Evolutionary conservation across 1,284 basidiomycete genomes (phyloP).

Genomic region (Omphalotus olearius): DNA sequence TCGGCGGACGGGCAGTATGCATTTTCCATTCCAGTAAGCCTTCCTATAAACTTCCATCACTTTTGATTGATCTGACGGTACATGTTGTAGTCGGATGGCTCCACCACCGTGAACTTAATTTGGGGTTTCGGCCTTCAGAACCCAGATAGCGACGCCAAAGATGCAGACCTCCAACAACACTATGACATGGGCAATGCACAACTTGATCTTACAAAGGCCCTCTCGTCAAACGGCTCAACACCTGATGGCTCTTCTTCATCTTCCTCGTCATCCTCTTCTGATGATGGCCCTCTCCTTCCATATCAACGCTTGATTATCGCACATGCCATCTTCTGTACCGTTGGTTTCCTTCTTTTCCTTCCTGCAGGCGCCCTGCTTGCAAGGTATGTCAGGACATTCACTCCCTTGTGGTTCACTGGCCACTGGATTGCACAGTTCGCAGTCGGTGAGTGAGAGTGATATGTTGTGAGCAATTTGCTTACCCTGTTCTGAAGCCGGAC

Average conservation of each 20-base stretch:
- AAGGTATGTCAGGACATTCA: constrained; percentile 52
- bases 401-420: constrained; percentile 49
- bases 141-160: constrained; percentile 31
- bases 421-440: constrained; percentile 48
- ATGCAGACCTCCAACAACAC: constrained; percentile 41
- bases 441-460: constrained; percentile 27
- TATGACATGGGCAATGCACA: constrained; percentile 29
- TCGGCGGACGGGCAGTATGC: constrained; percentile 35
- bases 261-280: background rate
- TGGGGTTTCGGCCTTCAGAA: constrained; percentile 42
- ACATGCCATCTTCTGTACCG: constrained; percentile 47
- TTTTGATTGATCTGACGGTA: background rate
- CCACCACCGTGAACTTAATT: constrained; percentile 38
- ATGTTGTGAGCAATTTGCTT: background rate
- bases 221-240: constrained; percentile 15
- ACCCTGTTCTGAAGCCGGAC: constrained; percentile 33
- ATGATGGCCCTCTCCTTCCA: constrained; percentile 25
- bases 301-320: constrained; percentile 45
- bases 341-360: constrained; percentile 56
- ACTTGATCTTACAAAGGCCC: constrained; percentile 38
- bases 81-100: constrained; percentile 30
- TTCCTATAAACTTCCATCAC: background rate
- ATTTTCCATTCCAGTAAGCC: constrained; percentile 46
- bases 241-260: background rate
- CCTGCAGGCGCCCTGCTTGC: constrained; percentile 57